Evolutionary conservation across 306 rosid genomes (phyloP), one percentile per base, ranked within the genome.

Genomic region (Lathyrus aphaca): DNA sequence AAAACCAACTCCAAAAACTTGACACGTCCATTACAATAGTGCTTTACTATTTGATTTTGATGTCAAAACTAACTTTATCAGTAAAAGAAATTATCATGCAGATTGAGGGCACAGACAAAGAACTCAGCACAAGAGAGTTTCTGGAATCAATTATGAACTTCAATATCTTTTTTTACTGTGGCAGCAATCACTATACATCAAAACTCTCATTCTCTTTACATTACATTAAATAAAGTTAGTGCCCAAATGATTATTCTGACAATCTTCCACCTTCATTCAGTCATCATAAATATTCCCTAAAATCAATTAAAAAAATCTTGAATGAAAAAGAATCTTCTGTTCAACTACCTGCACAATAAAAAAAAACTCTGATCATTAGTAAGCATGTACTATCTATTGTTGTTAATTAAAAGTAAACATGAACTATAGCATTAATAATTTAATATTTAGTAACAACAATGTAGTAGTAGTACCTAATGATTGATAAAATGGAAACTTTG

Each of bases 271-370:
- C 78, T 84, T 70, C 88, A 75, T 72, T 84, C 86, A 77, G 76
- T 62, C 82, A 81, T 79, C 84, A 84, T 63, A 69, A 77, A 76
- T 81, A 69, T 78, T 77, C 75, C 46, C 78, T 73, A 74, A 61
- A 80, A 80, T 81, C 77, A 88, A 77, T 74, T 65, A 85, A 90
- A 90, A 89, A 89, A 90, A 90, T 85, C 82, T 68, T 79, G 84
- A 86, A 86, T 81, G 53, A 81, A 68, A 86, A 74, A 81, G 39
- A 35, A 80, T 74, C 69, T 10, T 38, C 82, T 69, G 80, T 23
- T 74, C 86, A 81, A 85, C 85, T 39, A 81, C 92, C 97, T 94
- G 92, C 92, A 82, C 66, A 32, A 53, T 15, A 53, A 82, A 43
- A 81, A 46, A 73, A 77, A 58, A 14, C 50, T 54, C 8, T 18